Base-by-base conservation (phyloP, 352 stramenopile species). In the Blastocystis sp. region DNA sequence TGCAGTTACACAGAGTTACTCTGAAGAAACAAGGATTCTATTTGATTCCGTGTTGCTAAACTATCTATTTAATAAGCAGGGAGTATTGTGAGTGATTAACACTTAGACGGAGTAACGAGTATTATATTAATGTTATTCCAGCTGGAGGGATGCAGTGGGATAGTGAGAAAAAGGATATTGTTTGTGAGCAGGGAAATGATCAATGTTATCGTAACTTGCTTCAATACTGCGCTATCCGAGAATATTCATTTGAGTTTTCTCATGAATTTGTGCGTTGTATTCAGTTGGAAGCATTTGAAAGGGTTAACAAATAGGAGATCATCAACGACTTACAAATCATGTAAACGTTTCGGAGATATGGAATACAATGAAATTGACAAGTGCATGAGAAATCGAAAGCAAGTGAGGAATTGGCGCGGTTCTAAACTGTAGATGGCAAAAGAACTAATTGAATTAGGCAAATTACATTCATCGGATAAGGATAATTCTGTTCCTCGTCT, bases 181-280 rank as follows among this genome's bases (percentile, higher is more conserved):
- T 83, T 2, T 83, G 71, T 67, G 49, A 27, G 27, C 11, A 67
- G 0, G 71, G 71, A 27, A 12, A 63, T n/a, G 71, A 83, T 61
- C 71, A 83, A 27, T 83, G 71, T 43, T 46, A 65, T 7, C 49
- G 54, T 1, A 57, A 83, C 14, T 19, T 83, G 3, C 39, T 83
- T 24, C 71, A 83, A 32, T 83, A 83, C 49, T 83, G 71, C 49
- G 71, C 71, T 24, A 83, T 83, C 27, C 71, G 71, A 12, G 71
- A 83, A 43, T 83, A 83, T 24, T 83, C 71, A 5, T 83, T 67
- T n/a, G 71, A 83, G 35, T 19, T 83, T 42, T 27, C 54, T 14
- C 71, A 83, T n/a, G 51, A 83, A 27, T 83, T 83, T 66, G 71
- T 83, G 7, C 71, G 51, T 63, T 83, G 71, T 42, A 37, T 83